phyloP scores from a whole-genome alignment of 2,329 filamentous ascomycete genomes.

The Setomelanomma holmii region DNA sequence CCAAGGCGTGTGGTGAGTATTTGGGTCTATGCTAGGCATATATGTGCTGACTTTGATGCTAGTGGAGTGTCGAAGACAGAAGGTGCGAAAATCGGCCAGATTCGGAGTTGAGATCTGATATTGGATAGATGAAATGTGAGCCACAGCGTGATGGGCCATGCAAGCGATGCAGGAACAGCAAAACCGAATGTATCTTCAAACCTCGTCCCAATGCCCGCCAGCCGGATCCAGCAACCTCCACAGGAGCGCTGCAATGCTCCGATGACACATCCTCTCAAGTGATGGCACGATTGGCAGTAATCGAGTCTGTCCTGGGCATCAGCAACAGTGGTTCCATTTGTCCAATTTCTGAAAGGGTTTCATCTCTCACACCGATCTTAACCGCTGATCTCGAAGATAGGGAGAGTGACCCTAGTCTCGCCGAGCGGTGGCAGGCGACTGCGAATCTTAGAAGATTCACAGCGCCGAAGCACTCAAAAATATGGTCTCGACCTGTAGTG shows the following conservation, averaged over 20 bases:
- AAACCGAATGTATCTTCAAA: conserved; percentile 50
- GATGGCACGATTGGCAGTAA: conserved; percentile 11
- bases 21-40: neutral
- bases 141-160: conserved; percentile 14
- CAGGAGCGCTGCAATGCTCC: neutral
- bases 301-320: conserved; percentile 20
- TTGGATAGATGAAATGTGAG: conserved; percentile 20
- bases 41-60: neutral
- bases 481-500: conserved; percentile 46
- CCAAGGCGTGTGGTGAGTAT: conserved; percentile 20
- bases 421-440: conserved; percentile 41
- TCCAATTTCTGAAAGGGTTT: neutral
- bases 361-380: conserved; percentile 14
- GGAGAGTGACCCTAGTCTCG: conserved; percentile 21
- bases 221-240: neutral
- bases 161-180: conserved; percentile 14
- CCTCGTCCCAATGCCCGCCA: conserved; percentile 50
- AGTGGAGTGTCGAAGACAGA: conserved; percentile 20
- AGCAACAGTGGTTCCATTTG: conserved; percentile 5
- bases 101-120: neutral
- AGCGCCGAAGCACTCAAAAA: conserved; percentile 24
- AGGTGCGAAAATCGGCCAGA: conserved; percentile 7
- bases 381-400: conserved; percentile 16
- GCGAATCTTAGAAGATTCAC: conserved; percentile 35
- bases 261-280: conserved; percentile 4